Conservation (phyloP, 495 filamentous ascomycete species). For the Wilcoxina mikolae region DNA sequence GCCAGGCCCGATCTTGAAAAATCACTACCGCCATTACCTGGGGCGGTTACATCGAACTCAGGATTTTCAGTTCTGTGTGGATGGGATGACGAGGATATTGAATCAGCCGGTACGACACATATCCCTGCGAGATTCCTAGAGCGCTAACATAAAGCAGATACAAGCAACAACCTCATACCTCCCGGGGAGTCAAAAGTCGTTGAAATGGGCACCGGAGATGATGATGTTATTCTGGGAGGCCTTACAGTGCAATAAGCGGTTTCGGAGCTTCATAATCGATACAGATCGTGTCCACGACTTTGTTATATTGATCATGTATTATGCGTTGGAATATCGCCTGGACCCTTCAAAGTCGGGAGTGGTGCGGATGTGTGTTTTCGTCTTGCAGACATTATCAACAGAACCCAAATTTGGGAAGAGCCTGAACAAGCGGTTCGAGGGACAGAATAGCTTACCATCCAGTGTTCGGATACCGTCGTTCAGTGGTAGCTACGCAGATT, state of each 20-base stretch:
- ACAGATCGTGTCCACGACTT: conserved; percentile 90
- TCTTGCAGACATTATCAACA: conserved; percentile 86
- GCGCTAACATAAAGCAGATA: conserved; percentile 36
- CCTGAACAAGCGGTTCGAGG: conserved; percentile 77
- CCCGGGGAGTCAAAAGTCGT: conserved; percentile 63
- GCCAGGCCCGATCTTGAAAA: conserved; percentile 45
- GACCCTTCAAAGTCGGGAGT: conserved; percentile 83
- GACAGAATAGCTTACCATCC: conserved; percentile 70
- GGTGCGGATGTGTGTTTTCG: conserved; percentile 91
- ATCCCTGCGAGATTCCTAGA: conserved; percentile 7
- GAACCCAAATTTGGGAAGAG: conserved; percentile 83
- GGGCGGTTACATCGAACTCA: conserved; percentile 82
- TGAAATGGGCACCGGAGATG: conserved; percentile 90
- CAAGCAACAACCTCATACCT: conserved; percentile 78
- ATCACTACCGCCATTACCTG: conserved; percentile 83
- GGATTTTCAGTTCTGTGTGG: conserved; percentile 94
- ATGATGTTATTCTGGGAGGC: conserved; percentile 97
- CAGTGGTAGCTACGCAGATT: conserved; percentile 84
- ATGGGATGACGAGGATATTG: conserved; percentile 86
- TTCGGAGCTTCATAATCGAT: conserved; percentile 92
- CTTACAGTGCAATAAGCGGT: conserved; percentile 93
- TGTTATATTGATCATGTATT: conserved; percentile 77
- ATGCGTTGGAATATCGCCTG: conserved; percentile 71
- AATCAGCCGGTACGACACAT: conserved; percentile 56
- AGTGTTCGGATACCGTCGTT: conserved; percentile 72